A percentile compares a stretch with the other conserved stretches of the same genome.
phyloP scores from a whole-genome alignment of 345 rosid species.

The Acer negundo region DNA sequence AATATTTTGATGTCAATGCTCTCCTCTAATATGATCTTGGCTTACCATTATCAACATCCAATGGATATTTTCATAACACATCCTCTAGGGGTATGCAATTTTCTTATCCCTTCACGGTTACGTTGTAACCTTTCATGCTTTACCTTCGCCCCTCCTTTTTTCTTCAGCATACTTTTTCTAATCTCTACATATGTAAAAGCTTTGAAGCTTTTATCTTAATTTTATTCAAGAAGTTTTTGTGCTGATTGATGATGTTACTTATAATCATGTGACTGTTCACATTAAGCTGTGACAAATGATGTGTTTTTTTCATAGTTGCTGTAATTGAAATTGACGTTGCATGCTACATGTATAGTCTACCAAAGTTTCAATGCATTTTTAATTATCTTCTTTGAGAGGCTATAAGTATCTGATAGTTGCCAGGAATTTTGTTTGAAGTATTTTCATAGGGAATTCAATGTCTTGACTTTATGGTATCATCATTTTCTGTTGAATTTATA shows the following conservation, averaged over 20 bases:
- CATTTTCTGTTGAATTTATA: not conserved
- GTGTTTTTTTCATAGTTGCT: not conserved
- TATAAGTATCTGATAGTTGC: not conserved
- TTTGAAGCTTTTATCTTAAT: not conserved
- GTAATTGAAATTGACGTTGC: not conserved
- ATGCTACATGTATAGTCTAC: not conserved
- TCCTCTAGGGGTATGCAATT: not conserved
- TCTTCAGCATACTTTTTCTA: not conserved
- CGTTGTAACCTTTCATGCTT: not conserved
- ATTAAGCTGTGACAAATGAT: not conserved
- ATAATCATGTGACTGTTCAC: not conserved
- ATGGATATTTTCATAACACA: not conserved
- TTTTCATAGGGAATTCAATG: not conserved
- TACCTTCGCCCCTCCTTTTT: not conserved
- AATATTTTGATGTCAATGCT: not conserved
- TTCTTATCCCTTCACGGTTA: not conserved
- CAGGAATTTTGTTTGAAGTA: not conserved
- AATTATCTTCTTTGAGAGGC: not conserved
- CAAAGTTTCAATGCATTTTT: not conserved
- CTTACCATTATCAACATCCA: not conserved
- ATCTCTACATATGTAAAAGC: not conserved
- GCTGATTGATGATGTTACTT: not conserved
- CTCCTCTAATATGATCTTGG: not conserved
- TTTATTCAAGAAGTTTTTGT: not conserved
- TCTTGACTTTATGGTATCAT: not conserved